Percentiles rank a stretch among this genome's conserved stretches.
Conservation (phyloP, 2,329 filamentous ascomycete species). For the Fusarium cyanostomum region DNA sequence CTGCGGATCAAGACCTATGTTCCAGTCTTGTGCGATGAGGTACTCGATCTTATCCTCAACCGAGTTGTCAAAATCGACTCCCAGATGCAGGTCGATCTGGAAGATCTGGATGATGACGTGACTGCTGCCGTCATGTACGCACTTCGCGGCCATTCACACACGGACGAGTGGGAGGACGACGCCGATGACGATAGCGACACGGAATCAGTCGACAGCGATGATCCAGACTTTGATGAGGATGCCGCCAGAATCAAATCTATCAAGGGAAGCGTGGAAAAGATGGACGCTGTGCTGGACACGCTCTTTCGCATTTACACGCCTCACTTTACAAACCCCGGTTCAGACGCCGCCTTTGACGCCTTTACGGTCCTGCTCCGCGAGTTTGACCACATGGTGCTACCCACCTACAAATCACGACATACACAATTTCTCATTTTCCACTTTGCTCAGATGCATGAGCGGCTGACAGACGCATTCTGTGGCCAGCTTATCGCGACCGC, state of each 20-base stretch:
- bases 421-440: slow-evolving; percentile 97
- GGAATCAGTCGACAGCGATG: slow-evolving; percentile 76
- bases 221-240: slow-evolving; percentile 72
- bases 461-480: slow-evolving; percentile 83
- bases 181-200: slow-evolving; percentile 71
- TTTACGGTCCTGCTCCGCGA: slow-evolving; percentile 85
- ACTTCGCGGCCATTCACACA: slow-evolving; percentile 44
- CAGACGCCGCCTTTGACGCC: slow-evolving; percentile 73
- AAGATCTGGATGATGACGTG: slow-evolving; percentile 90
- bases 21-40: slow-evolving; percentile 79
- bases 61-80: slow-evolving; percentile 94
- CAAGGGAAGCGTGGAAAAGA: slow-evolving; percentile 85
- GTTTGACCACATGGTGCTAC: slow-evolving; percentile 87
- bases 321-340: slow-evolving; percentile 74
- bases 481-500: slow-evolving; percentile 69
- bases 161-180: slow-evolving; percentile 59
- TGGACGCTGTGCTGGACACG: slow-evolving; percentile 88
- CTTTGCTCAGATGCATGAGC: slow-evolving; percentile 84
- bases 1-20: slow-evolving; percentile 80
- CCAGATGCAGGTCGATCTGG: slow-evolving; percentile 91
- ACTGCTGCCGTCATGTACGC: slow-evolving; percentile 75
- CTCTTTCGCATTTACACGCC: slow-evolving; percentile 86
- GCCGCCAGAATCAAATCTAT: slow-evolving; percentile 73
- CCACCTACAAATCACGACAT: slow-evolving; percentile 90
- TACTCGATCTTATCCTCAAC: slow-evolving; percentile 84